Base-by-base conservation (phyloP, 2,329 filamentous ascomycete genomes). In the Arachnomyces sp. region DNA sequence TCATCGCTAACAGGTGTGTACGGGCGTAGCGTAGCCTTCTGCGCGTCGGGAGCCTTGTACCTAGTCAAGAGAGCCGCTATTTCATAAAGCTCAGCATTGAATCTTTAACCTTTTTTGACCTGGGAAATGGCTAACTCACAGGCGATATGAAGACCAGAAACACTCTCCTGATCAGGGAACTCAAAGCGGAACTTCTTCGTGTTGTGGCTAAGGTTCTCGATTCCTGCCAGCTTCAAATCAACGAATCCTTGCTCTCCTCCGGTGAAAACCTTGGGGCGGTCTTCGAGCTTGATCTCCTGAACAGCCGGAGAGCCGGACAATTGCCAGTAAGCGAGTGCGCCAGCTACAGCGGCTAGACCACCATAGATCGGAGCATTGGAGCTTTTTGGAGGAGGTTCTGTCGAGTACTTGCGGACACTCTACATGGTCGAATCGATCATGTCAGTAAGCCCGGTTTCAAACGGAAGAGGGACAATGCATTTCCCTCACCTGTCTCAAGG, bases 1-100 rank as follows among this genome's bases (percentile, higher is more conserved):
- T 95, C 88, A 59, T 95, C 88, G 57, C 80, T 93, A 55, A 83
- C 77, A 39, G 92, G 90, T 4, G 92, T 98, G 68, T 98, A 98
- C 5, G 92, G 92, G 48, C 92, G 77, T 49, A 98, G 78, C 8
- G 86, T 82, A 28, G 86, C 75, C 80, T 96, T 96, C 64, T 87
- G 77, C 57, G 80, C 82, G 44, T 81, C 80, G n/a, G 78, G 77
- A 4, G 82, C 80, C 72, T 94, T 87, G 75, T 80, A 95, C 70
- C 93, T 95, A 51, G 92, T 92, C 61, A 98, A 72, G 52, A 98
- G 67, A 34, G 88, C 89, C 55, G 77, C 74, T 78, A 42, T 21
- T 14, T 31, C 14, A 11, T 28, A 35, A 36, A 49, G 45, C 46
- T 37, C 25, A 36, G 16, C 38, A 35, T 32, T 15, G 34, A 30